Conservation (phyloP, 2,329 filamentous ascomycete species). For the Whalleya microplaca region DNA sequence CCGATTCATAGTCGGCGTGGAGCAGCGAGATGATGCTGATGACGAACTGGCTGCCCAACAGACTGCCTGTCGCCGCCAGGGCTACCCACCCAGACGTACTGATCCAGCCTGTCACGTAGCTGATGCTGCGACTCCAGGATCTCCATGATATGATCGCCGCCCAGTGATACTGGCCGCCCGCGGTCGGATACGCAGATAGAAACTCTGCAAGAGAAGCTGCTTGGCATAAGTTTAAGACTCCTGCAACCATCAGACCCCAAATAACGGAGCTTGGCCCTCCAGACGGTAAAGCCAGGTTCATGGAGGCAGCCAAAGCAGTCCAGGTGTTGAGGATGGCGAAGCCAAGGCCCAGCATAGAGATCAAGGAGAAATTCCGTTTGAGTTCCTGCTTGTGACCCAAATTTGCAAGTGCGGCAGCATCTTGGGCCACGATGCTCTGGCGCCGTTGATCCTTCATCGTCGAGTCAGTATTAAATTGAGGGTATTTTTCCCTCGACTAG, state of each 20-base stretch:
- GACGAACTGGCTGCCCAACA: slow-evolving; percentile 70
- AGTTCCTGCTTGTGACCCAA: slow-evolving; percentile 55
- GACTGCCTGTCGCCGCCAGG: slow-evolving; percentile 68
- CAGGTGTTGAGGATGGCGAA: slow-evolving; percentile 54
- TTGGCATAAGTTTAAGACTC: slow-evolving; percentile 71
- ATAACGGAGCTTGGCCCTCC: slow-evolving; percentile 73
- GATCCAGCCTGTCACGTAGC: slow-evolving; percentile 75
- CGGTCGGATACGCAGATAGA: slow-evolving; percentile 64
- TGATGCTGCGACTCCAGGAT: slow-evolving; percentile 63
- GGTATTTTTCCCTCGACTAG: slow-evolving; percentile 13
- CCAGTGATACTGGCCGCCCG: slow-evolving; percentile 73
- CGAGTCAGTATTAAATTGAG: slow-evolving; percentile 4
- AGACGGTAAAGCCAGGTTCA: slow-evolving; percentile 61
- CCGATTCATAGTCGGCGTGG: slow-evolving; percentile 57
- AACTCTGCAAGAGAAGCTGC: slow-evolving; percentile 74
- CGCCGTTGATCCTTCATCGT: slow-evolving; percentile 10
- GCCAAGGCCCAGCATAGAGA: slow-evolving; percentile 49
- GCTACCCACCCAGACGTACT: slow-evolving; percentile 74
- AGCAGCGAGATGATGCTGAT: slow-evolving; percentile 67
- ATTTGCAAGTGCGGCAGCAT: slow-evolving; percentile 46
- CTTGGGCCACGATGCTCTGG: slow-evolving; percentile 17
- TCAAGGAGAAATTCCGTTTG: slow-evolving; percentile 52
- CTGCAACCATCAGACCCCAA: slow-evolving; percentile 69
- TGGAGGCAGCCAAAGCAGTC: slow-evolving; percentile 53
- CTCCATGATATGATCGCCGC: slow-evolving; percentile 67